Evolutionary conservation across 2,329 filamentous ascomycete genomes (phyloP).

Genomic region (Chaetoscypha palmicola): DNA sequence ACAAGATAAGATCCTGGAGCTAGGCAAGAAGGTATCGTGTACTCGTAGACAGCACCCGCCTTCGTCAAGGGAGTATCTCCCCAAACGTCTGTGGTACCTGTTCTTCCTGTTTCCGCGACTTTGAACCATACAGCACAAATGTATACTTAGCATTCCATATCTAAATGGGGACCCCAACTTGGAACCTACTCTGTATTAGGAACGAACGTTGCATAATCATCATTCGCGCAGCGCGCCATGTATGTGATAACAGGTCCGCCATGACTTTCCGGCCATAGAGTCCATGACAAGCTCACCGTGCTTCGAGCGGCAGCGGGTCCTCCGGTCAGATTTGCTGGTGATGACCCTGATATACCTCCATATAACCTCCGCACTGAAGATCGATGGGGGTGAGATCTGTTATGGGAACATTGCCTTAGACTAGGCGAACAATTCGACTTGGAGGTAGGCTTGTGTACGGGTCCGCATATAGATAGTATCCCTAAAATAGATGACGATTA

Average conservation of each 20-base stretch:
- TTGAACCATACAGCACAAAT: conserved; percentile 20
- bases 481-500: background rate
- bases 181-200: conserved; percentile 39
- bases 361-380: conserved; percentile 49
- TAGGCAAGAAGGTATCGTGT: conserved; percentile 43
- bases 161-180: too few species aligned
- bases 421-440: conserved; percentile 47
- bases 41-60: conserved; percentile 29
- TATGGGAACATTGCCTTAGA: conserved; percentile 53
- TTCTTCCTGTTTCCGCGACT: conserved; percentile 9
- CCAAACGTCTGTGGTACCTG: conserved; percentile 13
- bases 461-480: conserved; percentile 35
- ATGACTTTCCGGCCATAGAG: conserved; percentile 38
- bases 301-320: conserved; percentile 47
- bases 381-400: conserved; percentile 46
- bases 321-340: conserved; percentile 47
- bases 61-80: conserved; percentile 10
- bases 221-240: conserved; percentile 47
- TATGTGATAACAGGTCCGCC: conserved; percentile 51
- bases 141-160: too few species aligned
- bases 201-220: conserved; percentile 42
- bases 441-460: conserved; percentile 37
- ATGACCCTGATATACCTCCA: conserved; percentile 41
- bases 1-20: conserved; percentile 36
- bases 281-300: conserved; percentile 48